These are phyloP conservation scores for Cymbidium sinense DNA, from an alignment of 106 monocot species.

Conservation along the genomic window DNA sequence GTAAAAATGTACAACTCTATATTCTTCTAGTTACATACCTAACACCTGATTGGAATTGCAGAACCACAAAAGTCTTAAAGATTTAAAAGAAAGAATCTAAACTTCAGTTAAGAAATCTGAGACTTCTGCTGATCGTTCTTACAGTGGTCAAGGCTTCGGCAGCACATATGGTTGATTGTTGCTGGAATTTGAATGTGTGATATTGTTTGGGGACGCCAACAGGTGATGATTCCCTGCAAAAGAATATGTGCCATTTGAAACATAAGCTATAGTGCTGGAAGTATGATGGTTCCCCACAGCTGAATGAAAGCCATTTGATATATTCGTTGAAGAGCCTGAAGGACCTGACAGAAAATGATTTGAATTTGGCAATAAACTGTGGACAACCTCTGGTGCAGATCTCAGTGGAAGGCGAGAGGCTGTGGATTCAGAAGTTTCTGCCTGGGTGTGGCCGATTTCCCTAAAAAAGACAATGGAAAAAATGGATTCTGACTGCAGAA, in stretches of 20 bases:
- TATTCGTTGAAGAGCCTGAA: constrained; percentile 6
- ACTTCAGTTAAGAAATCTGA: neutral
- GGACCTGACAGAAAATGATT: constrained; percentile 9
- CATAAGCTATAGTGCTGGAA: constrained; percentile 4
- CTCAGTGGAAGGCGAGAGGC: constrained; percentile 10
- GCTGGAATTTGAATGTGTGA: neutral
- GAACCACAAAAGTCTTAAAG: neutral
- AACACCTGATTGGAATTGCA: neutral
- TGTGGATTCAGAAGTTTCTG: constrained; percentile 27
- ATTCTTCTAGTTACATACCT: neutral
- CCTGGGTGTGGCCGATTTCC: constrained; percentile 14
- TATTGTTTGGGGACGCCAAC: too few species aligned
- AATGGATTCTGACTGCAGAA: too few species aligned
- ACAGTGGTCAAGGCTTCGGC: constrained; percentile 14
- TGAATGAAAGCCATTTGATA: neutral
- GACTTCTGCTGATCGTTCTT: neutral
- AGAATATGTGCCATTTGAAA: constrained; percentile 5
- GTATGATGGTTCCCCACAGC: neutral
- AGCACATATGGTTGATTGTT: constrained; percentile 19
- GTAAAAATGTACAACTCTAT: neutral
- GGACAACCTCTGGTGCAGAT: constrained; percentile 27
- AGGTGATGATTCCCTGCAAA: neutral
- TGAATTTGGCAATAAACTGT: constrained; percentile 15
- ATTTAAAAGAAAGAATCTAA: neutral
- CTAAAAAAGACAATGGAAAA: constrained; percentile 2